These are phyloP conservation scores for Plasmodium sp. DNA, from an alignment of 169 alveolate species.

Conservation along the genomic window DNA sequence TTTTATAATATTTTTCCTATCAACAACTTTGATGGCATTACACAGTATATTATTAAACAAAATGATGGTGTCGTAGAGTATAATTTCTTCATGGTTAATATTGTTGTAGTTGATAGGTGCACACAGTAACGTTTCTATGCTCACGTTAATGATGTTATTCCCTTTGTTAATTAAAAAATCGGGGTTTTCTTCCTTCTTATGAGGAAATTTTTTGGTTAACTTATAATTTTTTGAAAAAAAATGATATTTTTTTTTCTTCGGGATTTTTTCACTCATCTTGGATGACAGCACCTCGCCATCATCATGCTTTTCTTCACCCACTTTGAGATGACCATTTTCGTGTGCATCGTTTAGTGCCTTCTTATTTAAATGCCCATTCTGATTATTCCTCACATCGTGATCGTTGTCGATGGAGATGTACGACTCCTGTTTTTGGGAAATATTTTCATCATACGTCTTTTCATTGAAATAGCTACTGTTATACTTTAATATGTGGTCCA, in stretches of 20 bases:
- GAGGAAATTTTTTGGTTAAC: slow-evolving; percentile 8
- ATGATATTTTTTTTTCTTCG: slow-evolving; percentile 37
- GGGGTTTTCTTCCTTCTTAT: slow-evolving; percentile 40
- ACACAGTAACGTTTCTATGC: slow-evolving; percentile 67
- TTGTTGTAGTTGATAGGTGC: slow-evolving; percentile 66
- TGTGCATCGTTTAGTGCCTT: background rate
- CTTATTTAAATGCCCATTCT: background rate
- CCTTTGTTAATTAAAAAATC: slow-evolving; percentile 50
- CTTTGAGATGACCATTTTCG: slow-evolving; percentile 10
- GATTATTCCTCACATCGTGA: background rate
- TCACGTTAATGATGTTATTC: slow-evolving; percentile 66
- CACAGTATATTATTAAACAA: slow-evolving; percentile 47
- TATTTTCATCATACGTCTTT: background rate
- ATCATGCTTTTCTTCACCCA: slow-evolving; percentile 12
- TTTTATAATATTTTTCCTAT: slow-evolving; percentile 64
- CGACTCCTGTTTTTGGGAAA: background rate
- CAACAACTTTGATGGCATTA: slow-evolving; percentile 53
- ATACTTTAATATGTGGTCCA: slow-evolving; percentile 66
- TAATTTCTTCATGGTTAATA: slow-evolving; percentile 65
- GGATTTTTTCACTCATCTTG: slow-evolving; percentile 61
- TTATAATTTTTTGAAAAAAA: slow-evolving; percentile 52
- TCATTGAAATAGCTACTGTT: slow-evolving; percentile 40
- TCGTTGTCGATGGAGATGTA: slow-evolving; percentile 8
- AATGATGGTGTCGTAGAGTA: slow-evolving; percentile 40
- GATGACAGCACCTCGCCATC: background rate